Conservation (phyloP, 2,329 filamentous ascomycete genomes). For the Ilyonectria mors-panacis region DNA sequence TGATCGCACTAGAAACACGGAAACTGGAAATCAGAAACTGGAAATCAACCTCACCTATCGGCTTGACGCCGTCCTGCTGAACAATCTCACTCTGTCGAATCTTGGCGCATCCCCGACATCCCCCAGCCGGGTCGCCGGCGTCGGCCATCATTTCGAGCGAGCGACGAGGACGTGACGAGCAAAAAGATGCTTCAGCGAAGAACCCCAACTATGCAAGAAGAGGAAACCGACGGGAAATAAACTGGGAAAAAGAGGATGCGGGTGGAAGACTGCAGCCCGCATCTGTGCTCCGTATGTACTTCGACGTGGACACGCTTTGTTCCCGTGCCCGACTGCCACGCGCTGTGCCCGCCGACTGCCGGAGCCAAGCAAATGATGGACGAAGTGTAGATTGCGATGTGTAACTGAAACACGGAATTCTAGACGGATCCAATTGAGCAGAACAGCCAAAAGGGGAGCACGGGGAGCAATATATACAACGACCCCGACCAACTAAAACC, state of each 20-base stretch:
- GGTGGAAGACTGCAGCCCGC: slow-evolving; percentile 17
- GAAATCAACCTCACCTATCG: slow-evolving; percentile 1
- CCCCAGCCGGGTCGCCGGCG: slow-evolving; percentile 4
- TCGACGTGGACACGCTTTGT: neutral
- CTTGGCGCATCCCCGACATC: slow-evolving; percentile 45
- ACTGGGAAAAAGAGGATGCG: neutral
- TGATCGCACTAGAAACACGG: too few relatives aligned
- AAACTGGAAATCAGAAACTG: neutral
- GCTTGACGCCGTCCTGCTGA: slow-evolving; percentile 29
- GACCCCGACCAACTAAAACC: neutral
- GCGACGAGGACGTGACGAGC: neutral
- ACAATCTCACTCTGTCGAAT: slow-evolving; percentile 41
- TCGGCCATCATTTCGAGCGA: slow-evolving; percentile 16
- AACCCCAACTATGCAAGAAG: neutral
- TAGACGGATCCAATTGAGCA: too few relatives aligned
- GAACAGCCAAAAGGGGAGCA: neutral
- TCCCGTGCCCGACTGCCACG: slow-evolving; percentile 17
- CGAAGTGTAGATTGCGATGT: neutral
- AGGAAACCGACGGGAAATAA: neutral
- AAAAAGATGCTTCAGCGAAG: neutral
- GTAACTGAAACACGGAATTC: neutral
- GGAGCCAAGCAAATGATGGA: neutral
- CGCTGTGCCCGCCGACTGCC: slow-evolving; percentile 18
- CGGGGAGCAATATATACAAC: neutral
- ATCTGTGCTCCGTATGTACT: neutral